These are phyloP conservation scores for Botrytis aclada DNA, from an alignment of 2,329 filamentous ascomycete species.

Conservation along the genomic window DNA sequence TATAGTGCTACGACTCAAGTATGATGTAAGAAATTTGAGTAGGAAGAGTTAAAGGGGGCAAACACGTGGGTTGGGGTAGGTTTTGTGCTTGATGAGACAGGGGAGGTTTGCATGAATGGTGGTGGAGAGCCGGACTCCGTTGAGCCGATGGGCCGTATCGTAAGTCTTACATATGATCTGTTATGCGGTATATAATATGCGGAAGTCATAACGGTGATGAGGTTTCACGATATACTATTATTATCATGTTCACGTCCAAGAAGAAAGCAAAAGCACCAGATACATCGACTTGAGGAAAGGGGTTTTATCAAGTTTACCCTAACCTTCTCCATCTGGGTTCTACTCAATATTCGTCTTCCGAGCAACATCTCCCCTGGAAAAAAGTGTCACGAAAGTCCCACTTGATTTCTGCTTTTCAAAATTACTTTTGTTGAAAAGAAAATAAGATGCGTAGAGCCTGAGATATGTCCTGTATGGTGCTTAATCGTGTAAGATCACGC, in stretches of 20 bases:
- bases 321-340: neutral
- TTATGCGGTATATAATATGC: too few species aligned
- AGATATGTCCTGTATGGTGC: neutral
- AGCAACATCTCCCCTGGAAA: neutral
- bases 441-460: neutral
- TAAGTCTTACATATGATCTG: neutral
- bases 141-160: neutral
- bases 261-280: neutral
- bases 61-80: neutral
- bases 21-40: slow-evolving; percentile 3
- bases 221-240: neutral
- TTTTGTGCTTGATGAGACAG: neutral
- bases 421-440: neutral
- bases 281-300: neutral
- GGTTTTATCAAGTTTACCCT: neutral
- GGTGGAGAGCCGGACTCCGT: neutral
- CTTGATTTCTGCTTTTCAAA: neutral
- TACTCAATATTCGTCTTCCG: neutral
- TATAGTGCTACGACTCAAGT: neutral
- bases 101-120: neutral
- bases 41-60: neutral
- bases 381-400: neutral
- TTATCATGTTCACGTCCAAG: neutral
- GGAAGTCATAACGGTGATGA: neutral
- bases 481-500: neutral